Evolutionary conservation across 2,329 filamentous ascomycete genomes (phyloP), one percentile per base, ranked within the genome.

Genomic region (Aspergillus ustus): DNA sequence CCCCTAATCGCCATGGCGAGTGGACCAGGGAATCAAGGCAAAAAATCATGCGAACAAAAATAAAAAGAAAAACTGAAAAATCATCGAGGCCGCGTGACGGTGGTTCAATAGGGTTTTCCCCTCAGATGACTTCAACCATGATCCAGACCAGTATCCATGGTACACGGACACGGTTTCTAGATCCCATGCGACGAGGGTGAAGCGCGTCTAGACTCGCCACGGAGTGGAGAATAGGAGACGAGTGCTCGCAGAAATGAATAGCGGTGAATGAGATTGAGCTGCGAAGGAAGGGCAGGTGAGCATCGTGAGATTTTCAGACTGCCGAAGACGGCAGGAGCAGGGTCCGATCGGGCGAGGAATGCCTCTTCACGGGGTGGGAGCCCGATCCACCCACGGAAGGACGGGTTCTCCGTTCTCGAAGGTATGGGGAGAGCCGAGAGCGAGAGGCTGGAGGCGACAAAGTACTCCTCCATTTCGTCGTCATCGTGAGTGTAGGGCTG

Each of bases 121-220:
- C 70, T 67, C 69, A 69, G 57, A 68, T 72, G 66, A 68, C 63
- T 66, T 69, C 66, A 66, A 67, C 61, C 29, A 11, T 11, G 65
- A 65, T 62, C 69, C 63, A 70, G 64, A 65, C 54, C 65, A 63
- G 53, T 25, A 58, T 66, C 69, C 70, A 70, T 59, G 66, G 69
- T 63, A 68, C 64, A 57, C 52, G 59, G 19, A 15, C 34, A 15
- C 13, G 11, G 15, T 40, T 9, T 15, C 62, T 58, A 58, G 52
- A 51, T 17, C 34, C 46, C 34, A 34, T 46, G 43, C 28, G 19
- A 34, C 34, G 7, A 19, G n/a, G 20, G 34, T 40, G 55, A 31
- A 46, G 34, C 48, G 48, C 34, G 46, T 44, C 55, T 45, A 29
- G 28, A n/a, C 49, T 34, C 28, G 17, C 55, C 55, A 37, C 31